Evolutionary conservation across 306 rosid species (phyloP).

Genomic region (Potentilla sterilis): DNA sequence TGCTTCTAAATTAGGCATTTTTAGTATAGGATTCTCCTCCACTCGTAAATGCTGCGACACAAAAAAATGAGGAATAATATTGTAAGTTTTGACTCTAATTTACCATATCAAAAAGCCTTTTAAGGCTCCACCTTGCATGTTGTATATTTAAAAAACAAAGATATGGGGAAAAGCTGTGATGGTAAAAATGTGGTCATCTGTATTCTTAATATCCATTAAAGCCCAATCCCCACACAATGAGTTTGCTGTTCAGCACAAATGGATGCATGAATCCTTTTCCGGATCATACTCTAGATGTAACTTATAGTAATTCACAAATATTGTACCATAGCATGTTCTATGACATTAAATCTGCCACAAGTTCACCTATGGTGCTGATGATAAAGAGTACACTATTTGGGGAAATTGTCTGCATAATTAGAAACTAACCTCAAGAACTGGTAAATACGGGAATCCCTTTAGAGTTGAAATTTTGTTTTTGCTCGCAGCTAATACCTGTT

Average conservation of each 20-base stretch:
- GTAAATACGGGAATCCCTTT: slow-evolving; percentile 89
- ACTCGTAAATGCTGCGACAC: slow-evolving; percentile 82
- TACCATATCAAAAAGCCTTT: neutral
- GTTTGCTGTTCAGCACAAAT: neutral
- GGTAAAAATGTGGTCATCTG: neutral
- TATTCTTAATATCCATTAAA: neutral
- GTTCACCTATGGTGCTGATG: neutral
- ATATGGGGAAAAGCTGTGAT: neutral
- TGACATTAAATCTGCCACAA: neutral
- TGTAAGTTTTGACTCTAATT: neutral
- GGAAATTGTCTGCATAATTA: neutral
- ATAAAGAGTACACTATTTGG: neutral
- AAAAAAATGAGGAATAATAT: slow-evolving; percentile 21
- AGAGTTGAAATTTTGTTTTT: slow-evolving; percentile 87
- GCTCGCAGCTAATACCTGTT: slow-evolving; percentile 99
- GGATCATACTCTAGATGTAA: neutral
- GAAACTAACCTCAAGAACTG: slow-evolving; percentile 83
- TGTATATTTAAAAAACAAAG: neutral
- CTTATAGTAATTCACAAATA: neutral
- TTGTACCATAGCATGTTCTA: neutral
- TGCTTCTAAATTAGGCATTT: slow-evolving; percentile 91
- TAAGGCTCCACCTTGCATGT: neutral
- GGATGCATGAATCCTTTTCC: neutral
- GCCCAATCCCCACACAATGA: neutral
- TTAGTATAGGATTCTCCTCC: slow-evolving; percentile 95